Conservation (phyloP, 306 rosid genomes). For the Rosa rugosa region DNA sequence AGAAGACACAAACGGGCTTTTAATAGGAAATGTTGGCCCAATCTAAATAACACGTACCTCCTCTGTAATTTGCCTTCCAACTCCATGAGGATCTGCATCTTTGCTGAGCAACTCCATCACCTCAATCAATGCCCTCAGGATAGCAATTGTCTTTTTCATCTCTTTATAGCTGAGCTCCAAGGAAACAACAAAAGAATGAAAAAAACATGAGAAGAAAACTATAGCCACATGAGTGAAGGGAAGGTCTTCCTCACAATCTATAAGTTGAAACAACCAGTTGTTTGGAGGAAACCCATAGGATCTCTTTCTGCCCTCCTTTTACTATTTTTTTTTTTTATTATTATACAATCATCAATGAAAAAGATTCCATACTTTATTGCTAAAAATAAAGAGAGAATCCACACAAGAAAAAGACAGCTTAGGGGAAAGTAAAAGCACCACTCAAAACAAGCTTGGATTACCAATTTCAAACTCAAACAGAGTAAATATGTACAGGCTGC, state of each 20-base stretch:
- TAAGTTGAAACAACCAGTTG: not conserved
- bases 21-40: slow-evolving; percentile 18
- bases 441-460: not conserved
- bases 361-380: not conserved
- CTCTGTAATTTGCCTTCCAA: slow-evolving; percentile 76
- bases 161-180: slow-evolving; percentile 52
- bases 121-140: slow-evolving; percentile 80
- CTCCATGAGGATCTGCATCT: slow-evolving; percentile 79
- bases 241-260: not conserved
- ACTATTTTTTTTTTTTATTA: not conserved
- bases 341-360: not conserved
- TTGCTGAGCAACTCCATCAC: slow-evolving; percentile 87
- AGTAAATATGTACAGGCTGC: not conserved
- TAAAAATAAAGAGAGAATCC: not conserved
- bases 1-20: slow-evolving; percentile 11
- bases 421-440: not conserved
- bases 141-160: slow-evolving; percentile 75
- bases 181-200: slow-evolving; percentile 31
- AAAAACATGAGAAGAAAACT: slow-evolving; percentile 10
- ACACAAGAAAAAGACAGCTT: not conserved
- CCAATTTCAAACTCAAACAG: not conserved
- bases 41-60: slow-evolving; percentile 59
- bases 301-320: not conserved
- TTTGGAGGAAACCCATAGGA: slow-evolving; percentile 15
- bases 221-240: slow-evolving; percentile 1